Evolutionary conservation across 805 yeast genomes (phyloP).

Genomic region (Metschnikowia similis): DNA sequence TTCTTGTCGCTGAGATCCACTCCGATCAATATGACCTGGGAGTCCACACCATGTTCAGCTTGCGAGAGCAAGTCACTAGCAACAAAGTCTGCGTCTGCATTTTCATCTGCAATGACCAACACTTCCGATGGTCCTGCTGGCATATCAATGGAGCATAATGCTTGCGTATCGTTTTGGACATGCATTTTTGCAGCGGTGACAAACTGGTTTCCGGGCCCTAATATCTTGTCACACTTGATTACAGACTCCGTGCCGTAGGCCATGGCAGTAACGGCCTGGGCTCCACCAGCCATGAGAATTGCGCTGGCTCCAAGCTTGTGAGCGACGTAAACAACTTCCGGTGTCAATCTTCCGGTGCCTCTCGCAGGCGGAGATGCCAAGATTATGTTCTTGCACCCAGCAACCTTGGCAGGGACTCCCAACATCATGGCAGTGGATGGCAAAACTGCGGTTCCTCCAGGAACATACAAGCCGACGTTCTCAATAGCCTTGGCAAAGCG

Average conservation of each 20-base stretch:
- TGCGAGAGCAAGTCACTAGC: slow-evolving; percentile 96
- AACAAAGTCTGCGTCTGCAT: slow-evolving; percentile 91
- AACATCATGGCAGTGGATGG: slow-evolving; percentile 98
- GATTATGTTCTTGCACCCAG: slow-evolving; percentile 89
- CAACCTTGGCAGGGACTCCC: slow-evolving; percentile 97
- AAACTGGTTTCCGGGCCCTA: slow-evolving; percentile 99
- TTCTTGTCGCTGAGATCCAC: slow-evolving; percentile 61
- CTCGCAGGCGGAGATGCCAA: slow-evolving; percentile 93
- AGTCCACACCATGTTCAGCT: slow-evolving; percentile 98
- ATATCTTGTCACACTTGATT: slow-evolving; percentile 91
- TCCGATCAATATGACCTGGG: slow-evolving; percentile 91
- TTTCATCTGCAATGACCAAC: slow-evolving; percentile 84
- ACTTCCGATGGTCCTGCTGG: slow-evolving; percentile 99
- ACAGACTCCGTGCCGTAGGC: slow-evolving; percentile 95
- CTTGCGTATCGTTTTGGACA: slow-evolving; percentile 92
- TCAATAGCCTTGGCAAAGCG: slow-evolving; percentile 94
- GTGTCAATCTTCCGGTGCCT: slow-evolving; percentile 85
- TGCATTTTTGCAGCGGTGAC: slow-evolving; percentile 99
- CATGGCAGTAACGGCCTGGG: slow-evolving; percentile 98
- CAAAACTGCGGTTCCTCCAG: slow-evolving; percentile 98
- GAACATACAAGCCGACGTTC: slow-evolving; percentile 91
- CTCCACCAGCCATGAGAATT: slow-evolving; percentile 97
- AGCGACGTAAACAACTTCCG: slow-evolving; percentile 97
- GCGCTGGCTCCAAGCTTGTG: slow-evolving; percentile 88
- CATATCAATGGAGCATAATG: slow-evolving; percentile 96